A percentile compares a stretch with the other conserved stretches of the same genome.
These are phyloP conservation scores for Harringtonia aguacate DNA, from an alignment of 2,329 filamentous ascomycete species.

Conservation along the genomic window DNA sequence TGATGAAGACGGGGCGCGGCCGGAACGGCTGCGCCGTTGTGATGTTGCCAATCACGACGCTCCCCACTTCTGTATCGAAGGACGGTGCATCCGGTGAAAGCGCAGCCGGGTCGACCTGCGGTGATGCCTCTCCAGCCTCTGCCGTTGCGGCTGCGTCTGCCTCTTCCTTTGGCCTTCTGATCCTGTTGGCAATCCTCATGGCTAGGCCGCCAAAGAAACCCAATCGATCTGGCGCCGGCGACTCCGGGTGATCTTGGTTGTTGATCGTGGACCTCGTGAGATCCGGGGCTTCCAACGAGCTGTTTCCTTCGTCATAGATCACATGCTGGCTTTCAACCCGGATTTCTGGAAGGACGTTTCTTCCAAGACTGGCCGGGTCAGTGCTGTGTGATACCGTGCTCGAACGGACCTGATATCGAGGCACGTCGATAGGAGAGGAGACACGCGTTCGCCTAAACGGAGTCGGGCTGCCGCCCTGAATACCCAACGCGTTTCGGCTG, in stretches of 20 bases:
- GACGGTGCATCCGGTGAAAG: conserved; percentile 5
- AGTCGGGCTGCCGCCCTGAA: too few relatives aligned
- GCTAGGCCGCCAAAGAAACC: conserved; percentile 6
- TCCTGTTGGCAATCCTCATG: conserved; percentile 1
- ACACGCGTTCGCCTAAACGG: not conserved
- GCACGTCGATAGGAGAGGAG: not conserved
- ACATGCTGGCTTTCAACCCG: conserved; percentile 7
- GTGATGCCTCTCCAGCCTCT: not conserved
- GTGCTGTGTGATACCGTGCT: not conserved
- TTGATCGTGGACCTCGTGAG: conserved; percentile 2
- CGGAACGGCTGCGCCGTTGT: conserved; percentile 11
- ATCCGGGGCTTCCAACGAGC: not conserved
- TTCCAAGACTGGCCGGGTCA: not conserved
- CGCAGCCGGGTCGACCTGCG: not conserved
- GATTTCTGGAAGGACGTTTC: not conserved
- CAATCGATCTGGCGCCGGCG: not conserved
- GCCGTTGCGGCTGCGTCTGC: not conserved
- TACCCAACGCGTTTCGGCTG: not conserved
- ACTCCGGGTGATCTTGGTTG: not conserved
- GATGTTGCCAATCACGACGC: conserved; percentile 9
- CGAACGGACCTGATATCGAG: not conserved
- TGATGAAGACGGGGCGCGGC: conserved; percentile 11
- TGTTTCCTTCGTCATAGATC: conserved; percentile 4
- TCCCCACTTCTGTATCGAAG: conserved; percentile 10
- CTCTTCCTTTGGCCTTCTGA: not conserved